phyloP scores from a whole-genome alignment of 108 stramenopile species.

The Mayamaea pseudoterrestris region DNA sequence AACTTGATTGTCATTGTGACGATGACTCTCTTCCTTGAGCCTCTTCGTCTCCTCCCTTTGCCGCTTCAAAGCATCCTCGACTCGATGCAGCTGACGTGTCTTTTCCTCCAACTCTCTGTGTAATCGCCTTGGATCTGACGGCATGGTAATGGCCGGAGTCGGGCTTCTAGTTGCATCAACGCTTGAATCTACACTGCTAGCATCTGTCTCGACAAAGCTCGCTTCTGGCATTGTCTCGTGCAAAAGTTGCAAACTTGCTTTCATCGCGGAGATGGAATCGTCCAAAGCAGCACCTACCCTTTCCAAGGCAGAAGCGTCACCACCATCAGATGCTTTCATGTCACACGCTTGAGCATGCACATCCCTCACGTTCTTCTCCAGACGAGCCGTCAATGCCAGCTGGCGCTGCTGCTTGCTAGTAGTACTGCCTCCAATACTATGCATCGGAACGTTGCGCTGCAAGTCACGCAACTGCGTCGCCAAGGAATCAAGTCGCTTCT shows the following conservation, averaged over 20 bases:
- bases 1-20: slow-evolving; percentile 7
- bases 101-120: slow-evolving; percentile 19
- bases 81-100: slow-evolving; percentile 12
- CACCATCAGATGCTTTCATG: slow-evolving; percentile 21
- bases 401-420: too few relatives aligned
- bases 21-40: neutral
- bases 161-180: too few relatives aligned
- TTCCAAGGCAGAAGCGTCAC: slow-evolving; percentile 17
- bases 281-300: slow-evolving; percentile 20
- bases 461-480: slow-evolving; percentile 35
- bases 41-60: slow-evolving; percentile 1
- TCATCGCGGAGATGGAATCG: slow-evolving; percentile 1
- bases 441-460: slow-evolving; percentile 12
- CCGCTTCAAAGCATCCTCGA: slow-evolving; percentile 23
- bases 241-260: slow-evolving; percentile 1
- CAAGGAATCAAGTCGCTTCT: slow-evolving; percentile 24
- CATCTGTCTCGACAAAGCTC: too few relatives aligned
- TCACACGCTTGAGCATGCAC: slow-evolving; percentile 23
- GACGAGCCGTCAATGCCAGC: slow-evolving; percentile 15
- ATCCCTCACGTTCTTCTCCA: slow-evolving; percentile 18
- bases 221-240: too few relatives aligned
- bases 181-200: too few relatives aligned
- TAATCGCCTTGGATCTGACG: slow-evolving; percentile 10
- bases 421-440: too few relatives aligned
- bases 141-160: too few relatives aligned